A percentile compares a stretch with the other conserved stretches of the same genome.
phyloP scores from a whole-genome alignment of 2,329 filamentous ascomycete species.

The Arachnopeziza araneosa region DNA sequence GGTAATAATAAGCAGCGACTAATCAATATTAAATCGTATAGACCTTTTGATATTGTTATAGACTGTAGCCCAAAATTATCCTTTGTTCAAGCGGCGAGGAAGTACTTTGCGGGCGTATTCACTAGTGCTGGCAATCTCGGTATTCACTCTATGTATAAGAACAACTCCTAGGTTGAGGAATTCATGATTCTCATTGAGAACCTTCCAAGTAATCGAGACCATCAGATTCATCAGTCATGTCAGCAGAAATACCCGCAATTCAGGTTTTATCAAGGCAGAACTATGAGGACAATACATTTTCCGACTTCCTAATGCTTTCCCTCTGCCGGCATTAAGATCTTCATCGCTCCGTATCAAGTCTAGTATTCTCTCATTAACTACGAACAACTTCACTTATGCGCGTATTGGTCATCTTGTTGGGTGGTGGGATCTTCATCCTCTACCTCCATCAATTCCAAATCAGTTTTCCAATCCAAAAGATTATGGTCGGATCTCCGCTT shows the following conservation, averaged over 20 bases:
- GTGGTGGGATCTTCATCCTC: constrained; percentile 26
- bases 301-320: constrained; percentile 13
- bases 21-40: no score
- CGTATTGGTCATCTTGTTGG: constrained; percentile 18
- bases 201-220: not conserved
- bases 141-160: not conserved
- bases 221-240: not conserved
- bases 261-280: constrained; percentile 22
- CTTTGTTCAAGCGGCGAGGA: not conserved
- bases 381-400: constrained; percentile 25
- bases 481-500: constrained; percentile 26
- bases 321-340: constrained; percentile 11
- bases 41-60: not conserved
- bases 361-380: constrained; percentile 20
- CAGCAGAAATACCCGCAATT: constrained; percentile 10
- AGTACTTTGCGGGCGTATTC: not conserved
- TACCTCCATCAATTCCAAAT: constrained; percentile 18
- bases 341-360: constrained; percentile 22
- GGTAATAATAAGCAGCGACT: no score
- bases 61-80: no score
- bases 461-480: constrained; percentile 17
- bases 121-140: not conserved
- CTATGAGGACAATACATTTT: constrained; percentile 24
- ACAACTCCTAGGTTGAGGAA: not conserved
- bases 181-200: not conserved